Base-by-base conservation (phyloP, 257 asterid species). In the Scutellaria galericulata region DNA sequence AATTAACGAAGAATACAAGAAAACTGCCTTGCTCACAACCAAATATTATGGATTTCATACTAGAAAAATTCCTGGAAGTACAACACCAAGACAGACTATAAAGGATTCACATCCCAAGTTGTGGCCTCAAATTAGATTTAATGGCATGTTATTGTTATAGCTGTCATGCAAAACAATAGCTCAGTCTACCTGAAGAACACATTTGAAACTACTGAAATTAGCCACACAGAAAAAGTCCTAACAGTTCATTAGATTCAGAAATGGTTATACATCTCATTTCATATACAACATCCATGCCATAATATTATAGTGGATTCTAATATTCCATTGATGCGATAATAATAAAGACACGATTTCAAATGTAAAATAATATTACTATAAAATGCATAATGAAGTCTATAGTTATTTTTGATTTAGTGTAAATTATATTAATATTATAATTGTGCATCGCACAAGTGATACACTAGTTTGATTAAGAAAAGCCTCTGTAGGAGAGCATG, bases 171-270 rank as follows among this genome's bases (percentile, higher is more conserved):
- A 44, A 52, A 18, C 40, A 47, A 5, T 37, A 63, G 22, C 56
- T 54, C 64, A 57, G 60, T 24, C 52, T 42, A 53, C 46, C 9
- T 47, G 73, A 68, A 68, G 44, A 76, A 42, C 47, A 52, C 14
- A 53, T 71, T 69, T 22, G 46, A 47, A 40, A 71, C 71, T 22
- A 54, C 39, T 35, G 63, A 54, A 37, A 53, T 58, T 37, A 59
- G 64, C 45, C 41, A 44, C 66, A 58, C 48, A 44, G 14, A 48
- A 65, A 31, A 59, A 62, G 48, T 68, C 37, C 40, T 35, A 20
- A 56, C 59, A 54, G 68, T 57, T 77, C 52, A 65, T 66, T 18
- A 58, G 74, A 53, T 47, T 59, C 50, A 24, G 22, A 59, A 61
- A 51, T 65, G 9, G 39, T 63, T 24, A 1, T 7, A n/a, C 46